These are phyloP conservation scores for Persicaria maculosa DNA, from an alignment of 148 eudicot genomes.

Conservation along the genomic window DNA sequence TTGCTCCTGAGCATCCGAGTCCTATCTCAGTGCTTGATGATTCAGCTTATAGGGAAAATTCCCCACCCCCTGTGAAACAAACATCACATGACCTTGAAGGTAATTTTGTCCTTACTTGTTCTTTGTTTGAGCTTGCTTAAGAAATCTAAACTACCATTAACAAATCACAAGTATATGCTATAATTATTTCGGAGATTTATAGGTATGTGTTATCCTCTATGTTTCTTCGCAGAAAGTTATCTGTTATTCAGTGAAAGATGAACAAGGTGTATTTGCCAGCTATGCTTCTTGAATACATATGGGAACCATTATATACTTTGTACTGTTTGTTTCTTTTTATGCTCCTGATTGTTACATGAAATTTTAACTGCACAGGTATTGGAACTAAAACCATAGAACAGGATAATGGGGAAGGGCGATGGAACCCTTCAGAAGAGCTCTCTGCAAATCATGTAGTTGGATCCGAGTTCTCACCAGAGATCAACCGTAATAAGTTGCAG, in stretches of 20 bases:
- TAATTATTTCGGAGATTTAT: neutral
- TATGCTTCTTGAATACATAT: neutral
- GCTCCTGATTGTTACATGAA: neutral
- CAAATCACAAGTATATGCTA: neutral
- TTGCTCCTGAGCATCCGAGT: conserved; percentile 62
- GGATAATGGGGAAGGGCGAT: conserved; percentile 20
- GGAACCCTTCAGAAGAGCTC: conserved; percentile 8
- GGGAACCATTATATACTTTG: neutral
- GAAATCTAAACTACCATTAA: neutral
- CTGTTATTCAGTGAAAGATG: neutral
- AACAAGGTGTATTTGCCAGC: neutral
- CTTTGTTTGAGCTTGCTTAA: neutral
- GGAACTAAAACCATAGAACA: conserved; percentile 21
- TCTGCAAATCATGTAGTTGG: conserved; percentile 1
- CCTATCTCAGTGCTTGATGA: conserved; percentile 85
- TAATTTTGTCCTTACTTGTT: conserved; percentile 14
- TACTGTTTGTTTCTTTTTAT: neutral
- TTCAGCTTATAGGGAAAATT: conserved; percentile 43
- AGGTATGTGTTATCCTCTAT: neutral
- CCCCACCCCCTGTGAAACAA: conserved; percentile 58
- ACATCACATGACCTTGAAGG: conserved; percentile 45
- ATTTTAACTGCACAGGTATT: conserved; percentile 21
- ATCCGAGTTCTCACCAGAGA: conserved; percentile 33
- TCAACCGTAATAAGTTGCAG: conserved; percentile 60
- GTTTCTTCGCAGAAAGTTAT: neutral